Percentiles rank a stretch among this genome's conserved stretches.
phyloP scores from a whole-genome alignment of 2,329 filamentous ascomycete species.

The Colletotrichum limetticola region DNA sequence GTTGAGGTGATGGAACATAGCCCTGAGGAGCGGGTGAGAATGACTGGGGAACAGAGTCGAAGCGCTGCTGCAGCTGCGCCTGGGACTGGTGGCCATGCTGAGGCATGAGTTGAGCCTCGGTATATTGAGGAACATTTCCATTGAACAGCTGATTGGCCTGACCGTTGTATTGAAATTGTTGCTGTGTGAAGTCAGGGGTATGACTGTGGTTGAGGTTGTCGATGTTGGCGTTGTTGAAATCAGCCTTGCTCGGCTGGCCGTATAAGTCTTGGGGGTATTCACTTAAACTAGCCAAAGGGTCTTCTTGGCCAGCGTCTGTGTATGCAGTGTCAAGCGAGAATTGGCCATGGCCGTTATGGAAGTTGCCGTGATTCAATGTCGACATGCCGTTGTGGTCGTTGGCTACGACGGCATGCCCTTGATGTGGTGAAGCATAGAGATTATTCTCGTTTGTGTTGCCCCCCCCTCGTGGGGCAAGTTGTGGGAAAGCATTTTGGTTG shows the following conservation, averaged over 20 bases:
- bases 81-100: constrained; percentile 47
- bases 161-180: constrained; percentile 46
- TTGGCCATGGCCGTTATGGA: constrained; percentile 27
- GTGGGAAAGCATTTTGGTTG: constrained; percentile 45
- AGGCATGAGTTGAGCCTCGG: constrained; percentile 46
- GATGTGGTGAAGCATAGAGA: constrained; percentile 31
- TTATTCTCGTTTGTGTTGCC: constrained; percentile 42
- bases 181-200: constrained; percentile 46
- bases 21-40: constrained; percentile 38
- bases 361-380: constrained; percentile 27
- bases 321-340: constrained; percentile 38
- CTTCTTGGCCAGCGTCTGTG: constrained; percentile 46
- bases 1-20: constrained; percentile 41
- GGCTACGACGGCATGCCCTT: constrained; percentile 28
- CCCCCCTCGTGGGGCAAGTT: constrained; percentile 46
- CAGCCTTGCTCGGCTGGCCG: constrained; percentile 47
- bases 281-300: constrained; percentile 50
- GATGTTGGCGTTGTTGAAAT: constrained; percentile 41
- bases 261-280: constrained; percentile 51
- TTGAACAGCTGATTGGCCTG: constrained; percentile 47
- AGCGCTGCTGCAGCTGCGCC: constrained; percentile 46
- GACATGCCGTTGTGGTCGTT: constrained; percentile 20
- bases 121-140: constrained; percentile 45
- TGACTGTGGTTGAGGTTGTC: constrained; percentile 45
- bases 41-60: constrained; percentile 29